A percentile compares a stretch with the other conserved stretches of the same genome.
phyloP scores from a whole-genome alignment of 2,329 filamentous ascomycete genomes.

The Sarocladium kiliense region DNA sequence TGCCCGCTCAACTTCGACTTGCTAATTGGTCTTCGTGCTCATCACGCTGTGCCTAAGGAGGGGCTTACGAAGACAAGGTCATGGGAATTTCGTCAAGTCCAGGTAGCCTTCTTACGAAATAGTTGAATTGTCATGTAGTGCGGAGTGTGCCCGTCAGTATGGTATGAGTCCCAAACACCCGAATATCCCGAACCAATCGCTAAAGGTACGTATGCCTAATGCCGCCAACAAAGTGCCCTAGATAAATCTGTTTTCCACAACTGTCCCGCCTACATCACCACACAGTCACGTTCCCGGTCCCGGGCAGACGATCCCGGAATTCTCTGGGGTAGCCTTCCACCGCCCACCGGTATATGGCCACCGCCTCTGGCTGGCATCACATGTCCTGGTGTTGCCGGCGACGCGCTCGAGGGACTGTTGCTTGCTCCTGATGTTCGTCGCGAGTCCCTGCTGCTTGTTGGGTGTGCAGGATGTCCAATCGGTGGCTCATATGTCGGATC shows the following conservation, averaged over 20 bases:
- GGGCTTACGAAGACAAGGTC: too few relatives aligned
- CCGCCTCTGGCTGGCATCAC: conserved; percentile 18
- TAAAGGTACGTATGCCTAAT: not conserved
- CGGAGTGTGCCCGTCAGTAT: too few relatives aligned
- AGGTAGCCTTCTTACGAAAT: too few relatives aligned
- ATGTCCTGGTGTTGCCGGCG: not conserved
- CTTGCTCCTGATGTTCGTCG: conserved; percentile 10
- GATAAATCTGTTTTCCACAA: not conserved
- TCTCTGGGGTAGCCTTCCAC: conserved; percentile 15
- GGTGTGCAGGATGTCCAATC: conserved; percentile 44
- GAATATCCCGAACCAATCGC: not conserved
- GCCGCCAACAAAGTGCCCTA: not conserved
- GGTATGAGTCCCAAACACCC: too few relatives aligned
- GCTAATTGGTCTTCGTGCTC: too few relatives aligned
- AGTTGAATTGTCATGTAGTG: too few relatives aligned
- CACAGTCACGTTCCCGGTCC: conserved; percentile 33
- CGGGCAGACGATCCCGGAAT: not conserved
- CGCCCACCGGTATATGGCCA: conserved; percentile 12
- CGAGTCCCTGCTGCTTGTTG: conserved; percentile 29
- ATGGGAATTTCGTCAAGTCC: too few relatives aligned
- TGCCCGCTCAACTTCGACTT: too few relatives aligned
- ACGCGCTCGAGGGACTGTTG: conserved; percentile 14
- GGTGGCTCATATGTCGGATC: conserved; percentile 47
- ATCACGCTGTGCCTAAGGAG: too few relatives aligned
- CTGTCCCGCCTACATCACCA: conserved; percentile 37